Base-by-base conservation (phyloP, 345 rosid genomes). In the Murraya koenigii region DNA sequence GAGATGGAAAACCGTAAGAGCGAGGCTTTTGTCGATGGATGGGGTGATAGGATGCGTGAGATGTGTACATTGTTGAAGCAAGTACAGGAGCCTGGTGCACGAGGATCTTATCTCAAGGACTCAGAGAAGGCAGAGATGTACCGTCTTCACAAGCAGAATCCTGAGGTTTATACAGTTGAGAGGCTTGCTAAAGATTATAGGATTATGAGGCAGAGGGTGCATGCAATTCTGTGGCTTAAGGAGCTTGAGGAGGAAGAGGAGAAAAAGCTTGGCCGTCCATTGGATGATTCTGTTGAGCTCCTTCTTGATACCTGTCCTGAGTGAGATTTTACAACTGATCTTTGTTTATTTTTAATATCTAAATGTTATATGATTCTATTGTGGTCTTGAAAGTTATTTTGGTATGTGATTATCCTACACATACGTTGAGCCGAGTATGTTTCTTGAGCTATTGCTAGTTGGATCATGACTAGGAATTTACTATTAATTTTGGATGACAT, bases 81-180 rank as follows among this genome's bases (percentile, higher is more conserved):
- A 84, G 93, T 91, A 22, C 82, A 74, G 75, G 97, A 96, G 82
- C 99, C 97, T 71, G 99, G 99, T 28, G 93, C 89, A 32, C 84
- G 99, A 81, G 99, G 98, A 0, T 78, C 97, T 70, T 96, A 92
- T 75, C 86, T 96, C 69, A 96, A 92, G 82, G 97, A 96, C 74
- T 90, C 97, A 0, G 97, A 94, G 83, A 96, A 96, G 88, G 87
- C 93, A n/a, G 97, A 94, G 90, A 96, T 96, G 94, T 96, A 96
- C 23, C 89, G 91, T 33, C 84, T 92, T 84, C 97, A 92, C 76
- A 92, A 94, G 83, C 84, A 94, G 84, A 87, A 92, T 78, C 98
- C 97, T 1, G 98, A 89, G 81, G 90, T 88, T 1, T 89, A 96
- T 82, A 92, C 97, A 0, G 79, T 94, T 75, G 93, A 90, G 84